Evolutionary conservation across 1,284 basidiomycete genomes (phyloP).

Genomic region (Grifola frondosa): DNA sequence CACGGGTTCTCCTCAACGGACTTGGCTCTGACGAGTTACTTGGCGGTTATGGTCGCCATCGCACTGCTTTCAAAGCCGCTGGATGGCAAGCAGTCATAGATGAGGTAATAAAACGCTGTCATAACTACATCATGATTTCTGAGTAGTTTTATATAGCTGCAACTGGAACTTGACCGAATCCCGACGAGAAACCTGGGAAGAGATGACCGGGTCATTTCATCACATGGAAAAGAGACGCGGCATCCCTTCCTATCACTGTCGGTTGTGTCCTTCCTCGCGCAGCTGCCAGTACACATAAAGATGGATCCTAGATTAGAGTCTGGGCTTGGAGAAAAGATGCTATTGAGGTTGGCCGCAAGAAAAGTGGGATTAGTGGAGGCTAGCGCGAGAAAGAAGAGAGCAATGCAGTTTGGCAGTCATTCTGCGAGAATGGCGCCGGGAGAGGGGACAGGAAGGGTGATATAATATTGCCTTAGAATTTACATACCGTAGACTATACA

Average conservation of each 20-base stretch:
- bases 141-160: constrained; percentile 48
- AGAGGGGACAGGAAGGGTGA: constrained; percentile 56
- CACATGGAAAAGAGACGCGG: constrained; percentile 85
- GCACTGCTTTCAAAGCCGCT: constrained; percentile 66
- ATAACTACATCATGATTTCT: not conserved
- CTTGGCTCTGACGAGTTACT: constrained; percentile 95
- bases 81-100: constrained; percentile 76
- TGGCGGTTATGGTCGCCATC: constrained; percentile 92
- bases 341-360: constrained; percentile 72
- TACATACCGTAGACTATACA: too few relatives aligned
- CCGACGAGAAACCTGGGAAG: constrained; percentile 89
- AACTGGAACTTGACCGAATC: constrained; percentile 90
- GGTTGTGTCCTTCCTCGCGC: constrained; percentile 73
- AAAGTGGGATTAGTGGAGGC: constrained; percentile 71
- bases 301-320: constrained; percentile 67
- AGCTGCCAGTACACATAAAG: constrained; percentile 79
- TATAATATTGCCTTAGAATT: too few relatives aligned
- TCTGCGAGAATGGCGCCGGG: constrained; percentile 84
- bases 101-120: constrained; percentile 55
- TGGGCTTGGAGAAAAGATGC: constrained; percentile 85
- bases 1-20: constrained; percentile 87
- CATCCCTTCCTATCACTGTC: constrained; percentile 87
- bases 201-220: constrained; percentile 90
- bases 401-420: constrained; percentile 96
- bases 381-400: constrained; percentile 78